Evolutionary conservation across 2,329 filamentous ascomycete species (phyloP).

Genomic region (Penicillium sp.): DNA sequence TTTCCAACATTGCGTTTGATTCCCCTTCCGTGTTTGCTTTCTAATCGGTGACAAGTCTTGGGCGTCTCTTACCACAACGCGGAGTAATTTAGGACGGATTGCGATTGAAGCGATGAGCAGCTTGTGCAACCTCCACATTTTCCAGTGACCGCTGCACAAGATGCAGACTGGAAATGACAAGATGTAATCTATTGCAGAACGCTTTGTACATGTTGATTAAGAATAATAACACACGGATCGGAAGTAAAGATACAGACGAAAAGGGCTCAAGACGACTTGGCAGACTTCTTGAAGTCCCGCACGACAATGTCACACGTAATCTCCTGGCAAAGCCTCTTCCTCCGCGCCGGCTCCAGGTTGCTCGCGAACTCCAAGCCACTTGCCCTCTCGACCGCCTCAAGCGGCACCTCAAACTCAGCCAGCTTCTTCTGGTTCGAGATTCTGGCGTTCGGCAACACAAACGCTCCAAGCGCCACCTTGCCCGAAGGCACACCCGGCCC

Average conservation of each 20-base stretch:
- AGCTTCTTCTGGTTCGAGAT: slow-evolving; percentile 89
- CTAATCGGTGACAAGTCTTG: neutral
- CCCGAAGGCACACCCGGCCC: slow-evolving; percentile 62
- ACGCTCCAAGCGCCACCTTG: slow-evolving; percentile 87
- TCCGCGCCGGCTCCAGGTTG: slow-evolving; percentile 73
- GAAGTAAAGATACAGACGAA: neutral
- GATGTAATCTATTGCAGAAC: neutral
- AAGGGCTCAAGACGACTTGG: neutral
- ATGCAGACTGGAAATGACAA: neutral
- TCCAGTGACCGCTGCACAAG: neutral
- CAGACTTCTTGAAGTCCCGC: slow-evolving; percentile 69
- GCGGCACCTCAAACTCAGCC: slow-evolving; percentile 88
- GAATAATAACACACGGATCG: neutral
- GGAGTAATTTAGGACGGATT: neutral
- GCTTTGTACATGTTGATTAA: neutral
- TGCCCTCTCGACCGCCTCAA: slow-evolving; percentile 90
- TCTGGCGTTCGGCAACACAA: slow-evolving; percentile 88
- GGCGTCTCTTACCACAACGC: neutral
- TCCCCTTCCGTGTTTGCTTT: neutral
- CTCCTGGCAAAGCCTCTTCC: slow-evolving; percentile 83
- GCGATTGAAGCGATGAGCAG: neutral
- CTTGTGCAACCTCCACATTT: neutral
- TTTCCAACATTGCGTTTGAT: too few relatives aligned
- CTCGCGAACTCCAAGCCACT: slow-evolving; percentile 89
- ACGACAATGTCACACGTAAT: slow-evolving; percentile 82